Conservation (phyloP, 1,139 yeast genomes). For the Chernovozyma aurita region DNA sequence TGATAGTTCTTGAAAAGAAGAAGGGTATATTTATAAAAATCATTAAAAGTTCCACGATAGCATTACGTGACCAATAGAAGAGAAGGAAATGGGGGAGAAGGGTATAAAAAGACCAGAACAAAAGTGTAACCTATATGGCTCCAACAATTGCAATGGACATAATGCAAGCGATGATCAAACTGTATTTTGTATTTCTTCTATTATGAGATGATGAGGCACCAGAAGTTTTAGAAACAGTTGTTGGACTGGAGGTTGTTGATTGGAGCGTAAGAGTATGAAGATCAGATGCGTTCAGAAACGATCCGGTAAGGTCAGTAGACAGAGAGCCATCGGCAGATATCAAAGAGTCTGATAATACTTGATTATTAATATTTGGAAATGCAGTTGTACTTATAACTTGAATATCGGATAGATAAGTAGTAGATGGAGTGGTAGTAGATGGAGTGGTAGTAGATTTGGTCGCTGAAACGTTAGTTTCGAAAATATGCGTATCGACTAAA, state of each 20-base stretch:
- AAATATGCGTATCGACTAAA: not conserved
- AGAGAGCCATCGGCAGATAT: not conserved
- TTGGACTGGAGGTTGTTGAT: not conserved
- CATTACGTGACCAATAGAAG: too few species aligned
- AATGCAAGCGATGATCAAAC: slow-evolving; percentile 3
- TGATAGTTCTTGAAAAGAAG: too few species aligned
- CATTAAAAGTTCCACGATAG: too few species aligned
- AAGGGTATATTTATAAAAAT: too few species aligned
- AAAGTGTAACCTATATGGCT: slow-evolving; percentile 1
- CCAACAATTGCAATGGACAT: slow-evolving; percentile 4
- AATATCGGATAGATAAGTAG: slow-evolving; percentile 3
- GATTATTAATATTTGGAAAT: not conserved
- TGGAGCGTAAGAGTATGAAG: slow-evolving; percentile 5
- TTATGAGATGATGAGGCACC: not conserved
- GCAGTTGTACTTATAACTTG: slow-evolving; percentile 3
- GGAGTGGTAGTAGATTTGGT: not conserved
- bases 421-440: slow-evolving; percentile 3
- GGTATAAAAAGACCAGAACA: too few species aligned
- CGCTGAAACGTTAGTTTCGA: too few species aligned
- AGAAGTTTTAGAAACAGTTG: not conserved
- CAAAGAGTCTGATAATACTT: slow-evolving; percentile 3
- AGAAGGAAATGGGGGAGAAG: too few species aligned
- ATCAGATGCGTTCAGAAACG: slow-evolving; percentile 6
- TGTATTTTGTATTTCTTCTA: slow-evolving; percentile 3
- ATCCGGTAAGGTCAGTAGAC: slow-evolving; percentile 1